Evolutionary conservation across 164 flowering plant genomes (phyloP).

Genomic region (Aristolochia fimbriata): DNA sequence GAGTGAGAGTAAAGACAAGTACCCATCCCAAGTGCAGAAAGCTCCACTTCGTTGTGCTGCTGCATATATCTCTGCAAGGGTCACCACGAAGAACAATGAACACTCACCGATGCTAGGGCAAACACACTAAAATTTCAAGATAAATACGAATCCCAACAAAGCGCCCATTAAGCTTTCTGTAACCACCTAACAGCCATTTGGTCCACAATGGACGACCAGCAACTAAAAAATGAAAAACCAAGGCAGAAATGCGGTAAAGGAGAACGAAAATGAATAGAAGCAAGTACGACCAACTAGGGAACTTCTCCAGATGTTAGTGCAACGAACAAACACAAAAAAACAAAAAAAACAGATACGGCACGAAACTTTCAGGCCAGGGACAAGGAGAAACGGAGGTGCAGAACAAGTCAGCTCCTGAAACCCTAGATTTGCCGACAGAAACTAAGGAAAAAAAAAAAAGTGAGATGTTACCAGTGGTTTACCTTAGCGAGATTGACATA

Average conservation of each 20-base stretch:
- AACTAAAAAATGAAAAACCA: not conserved
- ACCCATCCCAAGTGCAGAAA: constrained; percentile 86
- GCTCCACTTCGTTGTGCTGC: constrained; percentile 61
- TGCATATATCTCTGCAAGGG: constrained; percentile 67
- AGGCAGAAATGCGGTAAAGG: not conserved
- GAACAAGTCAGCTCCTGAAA: not conserved
- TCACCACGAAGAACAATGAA: not conserved
- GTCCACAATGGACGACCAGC: not conserved
- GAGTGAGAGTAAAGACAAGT: not conserved
- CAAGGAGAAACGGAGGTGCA: too few species aligned
- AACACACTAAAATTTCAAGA: not conserved
- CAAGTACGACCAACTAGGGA: too few species aligned
- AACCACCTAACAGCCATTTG: not conserved
- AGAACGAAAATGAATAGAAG: not conserved
- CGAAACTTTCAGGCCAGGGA: too few species aligned
- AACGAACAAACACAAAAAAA: not conserved
- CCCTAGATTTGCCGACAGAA: not conserved
- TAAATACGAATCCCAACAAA: not conserved
- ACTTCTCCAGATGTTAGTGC: not conserved
- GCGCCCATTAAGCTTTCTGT: not conserved
- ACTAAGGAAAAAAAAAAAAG: not conserved
- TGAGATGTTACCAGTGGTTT: not conserved
- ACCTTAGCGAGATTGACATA: constrained; percentile 19
- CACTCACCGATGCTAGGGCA: not conserved
- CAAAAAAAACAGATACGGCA: not conserved